phyloP scores from a whole-genome alignment of 2,329 filamentous ascomycete genomes.

The Furcasterigmium sp. region DNA sequence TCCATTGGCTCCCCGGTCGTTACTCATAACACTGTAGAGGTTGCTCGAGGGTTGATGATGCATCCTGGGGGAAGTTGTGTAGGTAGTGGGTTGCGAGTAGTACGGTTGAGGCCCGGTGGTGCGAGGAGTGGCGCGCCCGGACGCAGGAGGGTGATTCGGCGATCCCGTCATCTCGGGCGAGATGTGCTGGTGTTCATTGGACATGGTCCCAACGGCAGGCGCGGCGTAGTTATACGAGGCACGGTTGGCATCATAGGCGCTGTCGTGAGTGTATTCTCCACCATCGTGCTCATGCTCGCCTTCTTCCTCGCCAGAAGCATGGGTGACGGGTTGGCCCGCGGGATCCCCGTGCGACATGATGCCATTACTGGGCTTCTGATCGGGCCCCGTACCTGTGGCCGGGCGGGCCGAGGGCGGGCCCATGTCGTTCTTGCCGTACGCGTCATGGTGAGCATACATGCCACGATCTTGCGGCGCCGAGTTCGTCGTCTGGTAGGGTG shows the following conservation, averaged over 20 bases:
- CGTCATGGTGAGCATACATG: slow-evolving; percentile 62
- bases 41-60: slow-evolving; percentile 66
- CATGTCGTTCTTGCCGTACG: slow-evolving; percentile 84
- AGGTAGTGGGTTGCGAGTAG: slow-evolving; percentile 64
- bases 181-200: slow-evolving; percentile 70
- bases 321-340: slow-evolving; percentile 47
- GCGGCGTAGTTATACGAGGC: slow-evolving; percentile 74
- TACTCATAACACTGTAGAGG: slow-evolving; percentile 85
- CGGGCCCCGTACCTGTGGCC: slow-evolving; percentile 47
- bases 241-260: slow-evolving; percentile 68
- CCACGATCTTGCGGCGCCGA: slow-evolving; percentile 52
- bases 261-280: slow-evolving; percentile 78
- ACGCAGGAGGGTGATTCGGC: slow-evolving; percentile 71
- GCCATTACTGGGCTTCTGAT: slow-evolving; percentile 62
- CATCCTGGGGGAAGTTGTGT: slow-evolving; percentile 73
- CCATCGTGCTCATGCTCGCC: slow-evolving; percentile 70
- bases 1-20: slow-evolving; percentile 68
- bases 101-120: slow-evolving; percentile 70
- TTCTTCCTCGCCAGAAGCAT: slow-evolving; percentile 57
- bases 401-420: slow-evolving; percentile 67
- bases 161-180: slow-evolving; percentile 80
- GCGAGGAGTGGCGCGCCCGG: slow-evolving; percentile 80
- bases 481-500: slow-evolving; percentile 63
- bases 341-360: slow-evolving; percentile 54
- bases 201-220: slow-evolving; percentile 58